Conservation (phyloP, 2,329 filamentous ascomycete species). For the Didymella exigua region DNA sequence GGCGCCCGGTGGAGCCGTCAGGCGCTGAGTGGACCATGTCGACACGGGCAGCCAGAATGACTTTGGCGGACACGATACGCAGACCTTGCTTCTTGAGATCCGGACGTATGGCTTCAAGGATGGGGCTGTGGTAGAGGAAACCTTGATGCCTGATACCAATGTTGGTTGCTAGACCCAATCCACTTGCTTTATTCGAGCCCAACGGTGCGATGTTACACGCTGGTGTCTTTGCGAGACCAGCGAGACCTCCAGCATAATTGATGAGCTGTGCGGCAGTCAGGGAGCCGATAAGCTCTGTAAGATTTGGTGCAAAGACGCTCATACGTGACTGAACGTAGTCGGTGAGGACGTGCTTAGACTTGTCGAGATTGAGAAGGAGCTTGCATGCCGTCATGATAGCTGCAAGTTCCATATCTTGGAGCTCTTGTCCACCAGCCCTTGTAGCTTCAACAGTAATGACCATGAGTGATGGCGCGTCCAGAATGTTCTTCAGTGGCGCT, state of each 20-base stretch:
- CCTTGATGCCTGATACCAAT: slow-evolving; percentile 89
- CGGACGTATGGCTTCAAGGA: slow-evolving; percentile 81
- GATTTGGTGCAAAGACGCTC: slow-evolving; percentile 92
- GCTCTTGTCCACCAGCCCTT: slow-evolving; percentile 79
- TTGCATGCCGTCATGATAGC: slow-evolving; percentile 79
- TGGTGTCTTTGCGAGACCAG: slow-evolving; percentile 87
- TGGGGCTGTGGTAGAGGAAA: slow-evolving; percentile 88
- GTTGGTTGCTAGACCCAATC: slow-evolving; percentile 87
- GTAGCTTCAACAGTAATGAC: slow-evolving; percentile 94
- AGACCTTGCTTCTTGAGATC: slow-evolving; percentile 93
- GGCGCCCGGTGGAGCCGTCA: slow-evolving; percentile 82
- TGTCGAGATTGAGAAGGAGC: slow-evolving; percentile 86
- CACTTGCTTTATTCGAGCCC: slow-evolving; percentile 84
- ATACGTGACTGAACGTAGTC: slow-evolving; percentile 97
- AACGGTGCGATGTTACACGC: slow-evolving; percentile 91
- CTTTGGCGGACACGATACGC: slow-evolving; percentile 91
- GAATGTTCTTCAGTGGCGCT: slow-evolving; percentile 74
- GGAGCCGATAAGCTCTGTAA: slow-evolving; percentile 88
- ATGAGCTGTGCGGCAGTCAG: slow-evolving; percentile 95
- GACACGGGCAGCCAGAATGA: slow-evolving; percentile 89
- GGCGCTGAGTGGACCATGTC: slow-evolving; percentile 82
- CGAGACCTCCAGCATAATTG: slow-evolving; percentile 88
- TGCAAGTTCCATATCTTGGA: slow-evolving; percentile 76
- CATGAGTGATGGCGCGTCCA: slow-evolving; percentile 92
- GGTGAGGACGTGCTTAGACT: slow-evolving; percentile 82